Evolutionary conservation across 2,329 filamentous ascomycete genomes (phyloP), one percentile per base, ranked within the genome.

Genomic region (Colletotrichum simmondsii): DNA sequence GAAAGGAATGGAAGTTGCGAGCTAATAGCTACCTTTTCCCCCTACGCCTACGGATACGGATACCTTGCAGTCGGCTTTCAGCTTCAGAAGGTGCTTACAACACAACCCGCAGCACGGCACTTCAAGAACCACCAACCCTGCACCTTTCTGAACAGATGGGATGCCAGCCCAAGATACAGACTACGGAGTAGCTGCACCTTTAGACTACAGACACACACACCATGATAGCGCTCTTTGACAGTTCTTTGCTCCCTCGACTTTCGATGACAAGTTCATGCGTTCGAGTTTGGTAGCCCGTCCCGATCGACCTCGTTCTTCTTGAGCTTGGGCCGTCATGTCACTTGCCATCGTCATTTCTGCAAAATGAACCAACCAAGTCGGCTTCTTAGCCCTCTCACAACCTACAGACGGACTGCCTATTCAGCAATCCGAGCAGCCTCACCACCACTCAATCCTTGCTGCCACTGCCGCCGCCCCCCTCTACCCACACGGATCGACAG

Each of bases 271-370:
- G 12, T 37, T 46, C 35, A 35, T 37, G 46, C n/a, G 7, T 52
- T 3, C 12, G 16, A 14, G 22, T 32, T 16, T 63, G 60, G 11
- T 52, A 32, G 30, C 30, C 30, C 42, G 24, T 28, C 19, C 42
- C 16, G 14, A n/a, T 32, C 26, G 12, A 53, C 32, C 11, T 35
- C 32, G 12, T 35, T 35, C 32, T 10, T 37, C 35, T 37, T 65
- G 63, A 49, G 64, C 65, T 67, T 53, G 14, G 56, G 57, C 65
- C 63, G 68, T 60, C 68, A 71, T 24, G 65, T 53, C 54, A 62
- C 59, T 37, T 28, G 62, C 68, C 56, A 60, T 67, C 54, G 56
- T 71, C 68, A 60, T 71, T 26, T 66, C 46, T 66, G 6, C 54
- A 58, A 71, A 35, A 66, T 71, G 68, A 71, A 42, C 19, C 16